Evolutionary conservation across 2,329 filamentous ascomycete genomes (phyloP), one percentile per base, ranked within the genome.

Genomic region (Dactylella cylindrospora): DNA sequence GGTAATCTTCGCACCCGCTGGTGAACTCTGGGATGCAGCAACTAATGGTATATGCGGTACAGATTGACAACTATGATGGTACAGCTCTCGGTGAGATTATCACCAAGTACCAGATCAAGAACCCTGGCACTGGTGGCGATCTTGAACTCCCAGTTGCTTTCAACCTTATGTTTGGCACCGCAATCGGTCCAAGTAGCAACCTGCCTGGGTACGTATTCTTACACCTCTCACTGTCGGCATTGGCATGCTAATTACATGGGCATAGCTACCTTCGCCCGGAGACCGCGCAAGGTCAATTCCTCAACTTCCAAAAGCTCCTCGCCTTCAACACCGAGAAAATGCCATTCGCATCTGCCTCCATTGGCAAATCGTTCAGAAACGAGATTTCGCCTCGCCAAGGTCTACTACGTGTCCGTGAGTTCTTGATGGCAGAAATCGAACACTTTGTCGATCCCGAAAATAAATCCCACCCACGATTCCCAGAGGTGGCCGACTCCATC

Each of bases 401-500:
- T 75, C 83, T 98, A 32, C 77, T 98, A 57, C 86, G 93, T 69
- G 93, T 98, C 35, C 88, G 93, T 69, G 93, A 98, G 74, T 97
- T 98, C 76, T 76, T 96, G 69, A 97, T 98, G 93, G 93, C 91
- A 19, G 93, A 98, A 76, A 95, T 98, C 69, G 93, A 98, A 77
- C 93, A 98, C 74, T 98, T 88, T 72, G 93, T 98, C 67, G 93
- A 98, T 70, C 93, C 93, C 8, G 80, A 93, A 70, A 84, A 89
- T 71, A 98, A 98, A 83, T 94, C 93, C 76, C 93, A 98, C 73
- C 76, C 80, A 46, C 86, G 90, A 53, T 98, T 98, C 75, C 75
- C 82, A 38, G 88, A 95, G 70, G 84, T 98, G 59, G 84, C 88
- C 71, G 78, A 95, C 68, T 36, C 47, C 1, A 76, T 93, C 39